A percentile compares a stretch with the other conserved stretches of the same genome.
These are phyloP conservation scores for Tagetes patula DNA, from an alignment of 129 eudicot genomes.

Conservation along the genomic window DNA sequence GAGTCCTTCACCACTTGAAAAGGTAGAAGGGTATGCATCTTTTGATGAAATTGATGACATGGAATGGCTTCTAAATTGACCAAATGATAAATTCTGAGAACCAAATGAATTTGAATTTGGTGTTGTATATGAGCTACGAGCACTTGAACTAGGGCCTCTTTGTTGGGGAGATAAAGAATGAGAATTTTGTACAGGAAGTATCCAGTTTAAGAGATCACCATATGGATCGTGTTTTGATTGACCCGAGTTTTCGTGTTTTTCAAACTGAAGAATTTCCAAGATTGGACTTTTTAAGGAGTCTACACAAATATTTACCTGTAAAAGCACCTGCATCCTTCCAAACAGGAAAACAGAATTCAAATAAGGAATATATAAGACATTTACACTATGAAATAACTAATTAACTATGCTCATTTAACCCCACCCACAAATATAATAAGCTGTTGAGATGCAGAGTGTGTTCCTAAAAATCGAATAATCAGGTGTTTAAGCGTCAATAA, in stretches of 20 bases:
- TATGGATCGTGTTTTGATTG: conserved; percentile 57
- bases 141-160: conserved; percentile 40
- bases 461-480: neutral
- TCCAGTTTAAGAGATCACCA: conserved; percentile 77
- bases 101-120: conserved; percentile 52
- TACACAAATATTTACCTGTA: conserved; percentile 69
- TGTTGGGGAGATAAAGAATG: conserved; percentile 57
- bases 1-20: conserved; percentile 45
- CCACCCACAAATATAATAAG: neutral
- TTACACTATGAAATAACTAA: neutral
- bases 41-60: conserved; percentile 79
- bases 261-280: conserved; percentile 82
- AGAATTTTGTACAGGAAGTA: conserved; percentile 76
- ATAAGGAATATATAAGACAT: conserved; percentile 31
- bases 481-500: neutral
- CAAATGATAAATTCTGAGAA: conserved; percentile 67
- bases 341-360: conserved; percentile 52
- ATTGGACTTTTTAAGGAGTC: conserved; percentile 61
- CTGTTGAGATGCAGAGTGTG: neutral
- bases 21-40: conserved; percentile 23
- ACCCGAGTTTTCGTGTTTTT: conserved; percentile 41
- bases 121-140: conserved; percentile 58
- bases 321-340: conserved; percentile 98
- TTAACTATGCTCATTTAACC: neutral
- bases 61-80: conserved; percentile 82